Evolutionary conservation across 768 basidiomycete species (phyloP), one percentile per base, ranked within the genome.

Genomic region (Podaxis rugospora): DNA sequence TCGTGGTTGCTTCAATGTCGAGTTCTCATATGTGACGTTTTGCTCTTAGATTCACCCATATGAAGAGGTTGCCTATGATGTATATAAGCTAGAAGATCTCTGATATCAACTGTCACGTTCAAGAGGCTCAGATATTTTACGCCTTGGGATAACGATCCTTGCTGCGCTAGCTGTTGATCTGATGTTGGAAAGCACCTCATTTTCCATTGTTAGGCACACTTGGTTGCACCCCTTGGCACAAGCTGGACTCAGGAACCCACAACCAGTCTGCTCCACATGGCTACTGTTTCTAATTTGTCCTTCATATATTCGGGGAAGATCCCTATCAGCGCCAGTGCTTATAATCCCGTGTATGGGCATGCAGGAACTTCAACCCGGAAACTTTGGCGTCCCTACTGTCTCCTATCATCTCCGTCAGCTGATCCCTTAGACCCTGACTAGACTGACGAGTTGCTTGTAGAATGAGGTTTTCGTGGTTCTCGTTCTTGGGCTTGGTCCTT

Each of bases 21-120:
- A 18, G n/a, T 46, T 32, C 35, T 46, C 42, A 27, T 54, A 11
- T 9, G 9, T 13, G 21, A 23, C 11, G 18, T 32, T 21, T 61
- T 50, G 23, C 59, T 28, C 47, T 42, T 62, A 84, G 82, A 74
- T 78, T 3, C 83, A 83, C 65, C 82, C 82, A 6, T 84, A 84
- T 62, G 83, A 84, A 69, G 80, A 83, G 67, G 80, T 84, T 51
- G 83, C 79, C 4, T 83, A 83, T 63, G 82, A 84, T 63, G 80
- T 85, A 1, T 82, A 83, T 68, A 77, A 74, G 47, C 68, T 81
- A 2, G 78, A 82, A 66, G 73, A 78, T 62, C 70, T 79, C 53
- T 78, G 65, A 78, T 32, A 3, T 60, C 18, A 44, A 44, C 27
- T 52, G 35, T 7, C 21, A 46, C 13, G 21, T 36, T 55, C 21